Conservation (phyloP, 768 basidiomycete species). For the Lactifluus pinguis region DNA sequence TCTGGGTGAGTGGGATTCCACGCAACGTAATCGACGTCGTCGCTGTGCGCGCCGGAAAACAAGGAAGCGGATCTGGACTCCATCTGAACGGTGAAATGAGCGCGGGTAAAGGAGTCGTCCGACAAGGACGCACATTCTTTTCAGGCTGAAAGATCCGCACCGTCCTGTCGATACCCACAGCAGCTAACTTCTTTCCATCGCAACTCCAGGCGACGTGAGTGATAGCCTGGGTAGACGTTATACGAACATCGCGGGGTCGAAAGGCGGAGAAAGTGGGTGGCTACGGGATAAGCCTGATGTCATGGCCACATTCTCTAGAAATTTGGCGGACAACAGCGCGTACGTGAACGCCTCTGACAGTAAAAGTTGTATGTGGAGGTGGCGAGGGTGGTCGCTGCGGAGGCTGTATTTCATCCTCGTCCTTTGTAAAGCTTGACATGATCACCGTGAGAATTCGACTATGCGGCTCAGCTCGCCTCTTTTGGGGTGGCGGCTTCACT, state of each 20-base stretch:
- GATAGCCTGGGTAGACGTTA: conserved; percentile 54
- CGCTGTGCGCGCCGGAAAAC: conserved; percentile 63
- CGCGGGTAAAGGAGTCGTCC: neutral
- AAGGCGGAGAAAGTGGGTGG: conserved; percentile 74
- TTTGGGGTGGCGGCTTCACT: too few relatives aligned
- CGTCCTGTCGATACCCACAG: conserved; percentile 75
- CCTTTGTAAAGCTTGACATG: conserved; percentile 9
- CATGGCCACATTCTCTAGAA: neutral
- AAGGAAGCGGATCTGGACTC: conserved; percentile 56
- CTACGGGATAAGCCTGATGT: conserved; percentile 28
- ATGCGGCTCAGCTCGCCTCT: too few relatives aligned
- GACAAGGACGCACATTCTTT: conserved; percentile 47
- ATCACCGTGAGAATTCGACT: too few relatives aligned
- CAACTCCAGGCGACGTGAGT: conserved; percentile 79
- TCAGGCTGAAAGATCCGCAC: conserved; percentile 73
- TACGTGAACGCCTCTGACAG: conserved; percentile 68
- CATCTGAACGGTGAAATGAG: conserved; percentile 38
- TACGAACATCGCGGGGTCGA: conserved; percentile 65
- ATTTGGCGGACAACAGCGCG: conserved; percentile 23
- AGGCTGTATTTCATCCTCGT: conserved; percentile 5
- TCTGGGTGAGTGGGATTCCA: conserved; percentile 86
- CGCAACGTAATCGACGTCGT: conserved; percentile 73
- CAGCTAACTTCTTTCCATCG: conserved; percentile 72
- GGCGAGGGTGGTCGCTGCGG: conserved; percentile 10
- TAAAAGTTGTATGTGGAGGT: conserved; percentile 19